A percentile compares a stretch with the other conserved stretches of the same genome.
Evolutionary conservation across 2,329 filamentous ascomycete species (phyloP).

Genomic region (Colletotrichum caudatum): DNA sequence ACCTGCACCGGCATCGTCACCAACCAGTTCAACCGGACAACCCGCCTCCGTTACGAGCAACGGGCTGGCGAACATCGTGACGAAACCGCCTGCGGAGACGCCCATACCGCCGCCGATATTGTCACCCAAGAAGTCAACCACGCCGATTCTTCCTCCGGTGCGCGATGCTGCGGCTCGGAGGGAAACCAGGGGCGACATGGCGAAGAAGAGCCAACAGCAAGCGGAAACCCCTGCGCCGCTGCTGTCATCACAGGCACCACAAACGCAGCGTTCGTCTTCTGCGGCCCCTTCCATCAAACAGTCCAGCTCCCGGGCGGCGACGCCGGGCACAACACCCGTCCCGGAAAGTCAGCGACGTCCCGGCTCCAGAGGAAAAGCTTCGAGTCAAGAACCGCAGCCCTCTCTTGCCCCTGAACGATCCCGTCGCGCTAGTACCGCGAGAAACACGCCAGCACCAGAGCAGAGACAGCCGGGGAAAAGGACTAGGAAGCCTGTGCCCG

Average conservation of each 20-base stretch:
- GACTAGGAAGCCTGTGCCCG: constrained; percentile 77
- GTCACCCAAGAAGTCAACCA: constrained; percentile 49
- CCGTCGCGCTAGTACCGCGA: constrained; percentile 67
- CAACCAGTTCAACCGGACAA: constrained; percentile 28
- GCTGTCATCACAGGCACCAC: constrained; percentile 38
- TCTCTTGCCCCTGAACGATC: constrained; percentile 65
- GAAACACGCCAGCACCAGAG: constrained; percentile 69
- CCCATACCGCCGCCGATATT: constrained; percentile 54
- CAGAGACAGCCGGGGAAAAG: constrained; percentile 62
- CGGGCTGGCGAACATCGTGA: constrained; percentile 52
- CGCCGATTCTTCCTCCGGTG: constrained; percentile 53
- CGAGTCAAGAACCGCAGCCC: constrained; percentile 63
- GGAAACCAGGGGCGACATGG: constrained; percentile 60
- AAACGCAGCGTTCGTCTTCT: constrained; percentile 42
- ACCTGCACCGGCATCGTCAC: constrained; percentile 34
- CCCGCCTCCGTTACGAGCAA: constrained; percentile 46
- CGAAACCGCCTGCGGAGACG: constrained; percentile 55
- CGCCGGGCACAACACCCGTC: constrained; percentile 53
- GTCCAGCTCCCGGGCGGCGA: constrained; percentile 51
- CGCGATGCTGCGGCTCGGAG: constrained; percentile 53
- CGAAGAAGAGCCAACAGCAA: constrained; percentile 55
- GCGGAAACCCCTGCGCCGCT: constrained; percentile 10
- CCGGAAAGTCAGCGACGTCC: constrained; percentile 61
- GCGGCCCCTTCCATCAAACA: constrained; percentile 47
- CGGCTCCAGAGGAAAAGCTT: constrained; percentile 64